Conservation (phyloP, 2,329 filamentous ascomycete species). For the Epichloe gansuensis region DNA sequence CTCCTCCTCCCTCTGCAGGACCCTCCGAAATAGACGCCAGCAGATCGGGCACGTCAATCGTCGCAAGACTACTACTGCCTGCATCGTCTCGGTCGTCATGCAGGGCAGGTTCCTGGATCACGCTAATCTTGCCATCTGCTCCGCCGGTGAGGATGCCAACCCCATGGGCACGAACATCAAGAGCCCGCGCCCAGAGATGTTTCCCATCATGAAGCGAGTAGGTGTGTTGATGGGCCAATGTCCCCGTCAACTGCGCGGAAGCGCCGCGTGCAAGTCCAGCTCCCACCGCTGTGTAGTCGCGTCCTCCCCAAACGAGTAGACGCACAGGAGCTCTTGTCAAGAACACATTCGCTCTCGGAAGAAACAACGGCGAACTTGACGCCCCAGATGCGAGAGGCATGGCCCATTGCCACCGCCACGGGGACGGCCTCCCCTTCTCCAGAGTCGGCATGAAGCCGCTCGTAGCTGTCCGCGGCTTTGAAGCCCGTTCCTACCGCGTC, state of each 20-base stretch:
- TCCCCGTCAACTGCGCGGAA: slow-evolving; percentile 8
- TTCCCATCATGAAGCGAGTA: slow-evolving; percentile 68
- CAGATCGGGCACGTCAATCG: slow-evolving; percentile 23
- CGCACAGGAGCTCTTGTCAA: slow-evolving; percentile 9
- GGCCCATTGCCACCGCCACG: slow-evolving; percentile 69
- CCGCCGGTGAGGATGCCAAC: slow-evolving; percentile 60
- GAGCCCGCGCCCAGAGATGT: slow-evolving; percentile 71
- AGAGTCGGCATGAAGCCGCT: slow-evolving; percentile 9
- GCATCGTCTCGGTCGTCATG: background rate
- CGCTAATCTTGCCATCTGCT: slow-evolving; percentile 60
- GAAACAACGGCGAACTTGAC: slow-evolving; percentile 48
- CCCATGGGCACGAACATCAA: slow-evolving; percentile 18
- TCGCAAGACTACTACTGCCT: slow-evolving; percentile 8
- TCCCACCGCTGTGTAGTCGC: slow-evolving; percentile 63
- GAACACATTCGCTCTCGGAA: background rate
- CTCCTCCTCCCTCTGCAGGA: background rate
- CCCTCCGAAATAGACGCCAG: slow-evolving; percentile 10
- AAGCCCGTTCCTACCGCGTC: slow-evolving; percentile 46
- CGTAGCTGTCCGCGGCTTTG: slow-evolving; percentile 22
- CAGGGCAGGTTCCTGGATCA: slow-evolving; percentile 24
- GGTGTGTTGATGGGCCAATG: slow-evolving; percentile 40
- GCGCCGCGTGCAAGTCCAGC: background rate
- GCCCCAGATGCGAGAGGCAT: slow-evolving; percentile 81
- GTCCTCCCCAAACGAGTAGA: slow-evolving; percentile 81
- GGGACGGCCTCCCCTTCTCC: slow-evolving; percentile 22